These are phyloP conservation scores for Fusarium annulatum DNA, from an alignment of 2,329 filamentous ascomycete species.

Conservation along the genomic window DNA sequence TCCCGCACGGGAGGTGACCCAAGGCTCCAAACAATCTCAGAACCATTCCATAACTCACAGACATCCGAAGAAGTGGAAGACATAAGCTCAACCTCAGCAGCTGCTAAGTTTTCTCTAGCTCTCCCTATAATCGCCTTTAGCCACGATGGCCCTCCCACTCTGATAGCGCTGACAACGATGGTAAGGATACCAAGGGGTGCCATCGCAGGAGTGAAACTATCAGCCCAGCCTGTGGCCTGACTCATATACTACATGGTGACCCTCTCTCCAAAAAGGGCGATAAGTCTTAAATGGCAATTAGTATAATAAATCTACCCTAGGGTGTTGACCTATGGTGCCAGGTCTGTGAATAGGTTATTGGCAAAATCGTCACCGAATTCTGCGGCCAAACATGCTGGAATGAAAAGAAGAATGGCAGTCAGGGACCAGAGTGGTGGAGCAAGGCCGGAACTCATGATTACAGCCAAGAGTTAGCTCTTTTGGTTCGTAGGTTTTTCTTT, in stretches of 20 bases:
- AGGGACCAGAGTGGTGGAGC: background rate
- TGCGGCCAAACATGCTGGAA: background rate
- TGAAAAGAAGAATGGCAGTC: accelerated
- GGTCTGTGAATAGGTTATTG: background rate
- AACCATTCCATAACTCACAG: constrained; percentile 58
- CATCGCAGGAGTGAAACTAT: constrained; percentile 59
- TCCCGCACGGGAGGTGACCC: background rate
- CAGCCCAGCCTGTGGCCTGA: constrained; percentile 53
- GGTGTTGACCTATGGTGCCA: background rate
- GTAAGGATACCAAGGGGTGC: constrained; percentile 60
- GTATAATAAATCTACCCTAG: accelerated
- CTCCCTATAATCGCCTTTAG: constrained; percentile 58
- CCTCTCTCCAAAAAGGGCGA: constrained; percentile 55
- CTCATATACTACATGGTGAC: constrained; percentile 62
- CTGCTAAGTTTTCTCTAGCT: constrained; percentile 55
- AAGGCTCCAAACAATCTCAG: constrained; percentile 46
- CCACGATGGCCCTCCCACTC: constrained; percentile 56
- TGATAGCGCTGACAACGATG: constrained; percentile 55
- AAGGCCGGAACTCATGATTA: accelerated
- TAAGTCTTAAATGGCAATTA: background rate
- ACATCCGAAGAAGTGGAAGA: constrained; percentile 57
- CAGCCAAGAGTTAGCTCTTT: background rate
- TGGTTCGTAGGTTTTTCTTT: too few relatives aligned
- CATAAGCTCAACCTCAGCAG: constrained; percentile 56
- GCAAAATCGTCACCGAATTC: background rate